Percentiles rank a stretch among this genome's conserved stretches.
Evolutionary conservation across 495 filamentous ascomycete species (phyloP).

Genomic region (Cetradonia linearis): DNA sequence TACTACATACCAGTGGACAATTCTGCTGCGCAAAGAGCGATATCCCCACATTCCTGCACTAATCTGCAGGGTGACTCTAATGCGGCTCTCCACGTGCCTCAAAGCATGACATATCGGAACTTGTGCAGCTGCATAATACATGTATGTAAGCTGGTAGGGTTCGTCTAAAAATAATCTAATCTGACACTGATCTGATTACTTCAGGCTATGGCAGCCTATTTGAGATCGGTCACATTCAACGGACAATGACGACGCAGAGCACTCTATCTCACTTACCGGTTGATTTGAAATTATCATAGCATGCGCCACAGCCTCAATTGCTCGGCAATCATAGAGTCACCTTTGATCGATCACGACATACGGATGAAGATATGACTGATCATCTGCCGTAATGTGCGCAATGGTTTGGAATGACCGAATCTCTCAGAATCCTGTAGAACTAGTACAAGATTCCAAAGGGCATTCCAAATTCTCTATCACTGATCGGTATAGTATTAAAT

Average conservation of each 20-base stretch:
- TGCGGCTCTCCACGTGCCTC: neutral
- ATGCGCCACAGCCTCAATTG: neutral
- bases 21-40: neutral
- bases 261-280: neutral
- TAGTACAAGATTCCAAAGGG: too few relatives aligned
- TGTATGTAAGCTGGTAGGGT: neutral
- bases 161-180: constrained; percentile 3
- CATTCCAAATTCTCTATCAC: too few relatives aligned
- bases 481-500: too few relatives aligned
- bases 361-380: too few relatives aligned
- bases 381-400: too few relatives aligned
- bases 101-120: neutral
- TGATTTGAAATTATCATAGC: neutral
- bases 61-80: neutral
- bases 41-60: neutral
- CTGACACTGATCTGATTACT: neutral
- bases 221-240: neutral
- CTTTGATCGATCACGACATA: neutral
- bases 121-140: neutral
- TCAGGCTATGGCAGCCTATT: neutral
- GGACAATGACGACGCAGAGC: neutral
- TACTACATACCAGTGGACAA: neutral
- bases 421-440: too few relatives aligned
- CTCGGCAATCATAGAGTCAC: neutral
- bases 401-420: too few relatives aligned